Evolutionary conservation across 139 green algal genomes (phyloP), one percentile per base, ranked within the genome.

Genomic region (Volvox reticuliferus): DNA sequence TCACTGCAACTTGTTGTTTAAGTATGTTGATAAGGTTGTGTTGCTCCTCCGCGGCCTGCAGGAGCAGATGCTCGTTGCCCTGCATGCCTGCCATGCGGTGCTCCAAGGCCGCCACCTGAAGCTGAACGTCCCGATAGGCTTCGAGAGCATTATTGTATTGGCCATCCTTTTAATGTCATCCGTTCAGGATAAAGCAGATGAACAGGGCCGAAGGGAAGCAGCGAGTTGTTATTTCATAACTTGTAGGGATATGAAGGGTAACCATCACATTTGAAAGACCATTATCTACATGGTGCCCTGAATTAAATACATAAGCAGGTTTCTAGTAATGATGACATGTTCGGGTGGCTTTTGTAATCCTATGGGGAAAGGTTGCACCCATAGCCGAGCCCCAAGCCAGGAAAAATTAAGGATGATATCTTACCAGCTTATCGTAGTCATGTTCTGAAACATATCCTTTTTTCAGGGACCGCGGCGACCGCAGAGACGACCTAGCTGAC

Each of bases 381-480:
- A 55, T 55, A 9, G 5, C 44, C 44, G 9, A 55, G 44, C 9
- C 44, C 44, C 44, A 55, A 55, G 44, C 44, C 9, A 55, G 5
- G 44, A 55, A 55, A 55, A 55, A 5, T 55, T 55, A 14, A 55
- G 44, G 44, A 55, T 55, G 44, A 55, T 9, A 37, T 30, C 76
- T 12, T 69, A 87, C 87, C 65, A 92, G 88, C 21, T 84, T 62
- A 30, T 89, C 79, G 44, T 92, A 92, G 28, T 92, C 88, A 22
- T 88, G 5, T 13, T 68, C 37, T 22, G 69, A 55, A 24, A 92
- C 88, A 55, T 82, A 92, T 13, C 88, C 88, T 69, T 88, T 88
- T 19, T 92, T 92, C 36, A 92, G 50, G 50, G 79, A 88, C 0
- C 79, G 80, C 0, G 88, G 88, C 30, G 88, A 88, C 28, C 80